Base-by-base conservation (phyloP, 2,329 filamentous ascomycete genomes). In the Aureobasidium leucospermi region DNA sequence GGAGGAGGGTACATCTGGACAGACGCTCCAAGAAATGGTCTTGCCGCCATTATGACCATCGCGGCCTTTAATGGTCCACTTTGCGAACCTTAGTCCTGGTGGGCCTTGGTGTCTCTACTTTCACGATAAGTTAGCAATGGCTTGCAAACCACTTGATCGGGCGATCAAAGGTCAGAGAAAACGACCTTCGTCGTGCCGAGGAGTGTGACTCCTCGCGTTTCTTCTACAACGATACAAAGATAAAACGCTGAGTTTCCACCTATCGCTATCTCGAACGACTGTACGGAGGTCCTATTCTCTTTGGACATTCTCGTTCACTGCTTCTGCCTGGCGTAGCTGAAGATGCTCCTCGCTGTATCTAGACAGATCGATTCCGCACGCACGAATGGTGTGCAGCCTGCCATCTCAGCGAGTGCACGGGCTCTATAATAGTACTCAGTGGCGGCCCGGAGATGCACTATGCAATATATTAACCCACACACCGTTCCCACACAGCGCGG, bases 401-500 rank as follows among this genome's bases (percentile, higher is more conserved):
- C n/a, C 23, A 28, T 41, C 15, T 36, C 15, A 41, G 15, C 19
- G 32, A 52, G 51, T 16, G 51, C 51, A 55, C 51, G 38, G 51
- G n/a, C 51, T 55, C 39, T 41, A n/a, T 29, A 31, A 28, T 36
- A 51, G 28, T 23, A 38, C 10, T 29, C 15, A 4, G 48, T 52
- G 48, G 48, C 36, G 48, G 38, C 28, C 28, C 19, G 48, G 19
- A 41, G 19, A 52, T 52, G 48, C 48, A 42, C 23, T 3, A 55
- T 43, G 51, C 51, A 55, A 55, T 55, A 55, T 42, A 55, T 55
- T 55, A 32, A 55, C 51, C 51, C 48, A 52, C 51, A 41, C 38
- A 43, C 39, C 15, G 3, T 19, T 34, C 29, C 38, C 51, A 55
- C 39, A 23, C 38, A 38, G 39, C 39, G 51, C 51, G 51, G 51